Evolutionary conservation across 805 yeast species (phyloP).

Genomic region (Candida orba): DNA sequence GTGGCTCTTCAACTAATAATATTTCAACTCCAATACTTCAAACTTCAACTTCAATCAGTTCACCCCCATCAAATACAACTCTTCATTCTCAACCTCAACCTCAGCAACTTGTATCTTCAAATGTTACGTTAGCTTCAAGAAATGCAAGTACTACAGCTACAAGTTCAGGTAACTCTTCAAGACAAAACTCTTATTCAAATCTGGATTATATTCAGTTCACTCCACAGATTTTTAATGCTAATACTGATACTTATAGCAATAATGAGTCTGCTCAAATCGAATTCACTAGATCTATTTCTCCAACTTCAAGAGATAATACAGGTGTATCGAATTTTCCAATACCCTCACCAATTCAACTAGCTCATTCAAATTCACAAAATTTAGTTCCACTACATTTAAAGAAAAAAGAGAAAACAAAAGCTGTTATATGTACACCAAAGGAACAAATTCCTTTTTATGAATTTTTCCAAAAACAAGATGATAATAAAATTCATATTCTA

Average conservation of each 20-base stretch:
- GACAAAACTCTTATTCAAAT: slow-evolving; percentile 21
- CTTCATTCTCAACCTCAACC: background rate
- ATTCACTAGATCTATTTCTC: slow-evolving; percentile 5
- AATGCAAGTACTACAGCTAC: slow-evolving; percentile 14
- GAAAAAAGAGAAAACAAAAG: slow-evolving; percentile 35
- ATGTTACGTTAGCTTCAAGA: slow-evolving; percentile 9
- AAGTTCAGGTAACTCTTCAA: slow-evolving; percentile 18
- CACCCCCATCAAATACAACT: background rate
- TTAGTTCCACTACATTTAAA: slow-evolving; percentile 15
- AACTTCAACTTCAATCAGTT: background rate
- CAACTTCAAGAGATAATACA: slow-evolving; percentile 2
- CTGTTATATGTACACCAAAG: slow-evolving; percentile 49
- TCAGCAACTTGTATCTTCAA: background rate
- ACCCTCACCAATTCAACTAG: background rate
- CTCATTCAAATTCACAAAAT: background rate
- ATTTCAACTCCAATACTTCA: background rate
- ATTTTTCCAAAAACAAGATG: slow-evolving; percentile 65
- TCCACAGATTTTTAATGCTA: background rate
- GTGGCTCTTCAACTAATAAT: background rate
- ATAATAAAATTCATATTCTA: slow-evolving; percentile 78
- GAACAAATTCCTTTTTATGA: slow-evolving; percentile 72
- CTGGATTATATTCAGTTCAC: slow-evolving; percentile 20
- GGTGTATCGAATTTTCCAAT: background rate
- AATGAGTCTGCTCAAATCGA: background rate
- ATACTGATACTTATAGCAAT: background rate